A percentile compares a stretch with the other conserved stretches of the same genome.
Evolutionary conservation across 345 rosid species (phyloP).

Genomic region (Pugionium cornutum): DNA sequence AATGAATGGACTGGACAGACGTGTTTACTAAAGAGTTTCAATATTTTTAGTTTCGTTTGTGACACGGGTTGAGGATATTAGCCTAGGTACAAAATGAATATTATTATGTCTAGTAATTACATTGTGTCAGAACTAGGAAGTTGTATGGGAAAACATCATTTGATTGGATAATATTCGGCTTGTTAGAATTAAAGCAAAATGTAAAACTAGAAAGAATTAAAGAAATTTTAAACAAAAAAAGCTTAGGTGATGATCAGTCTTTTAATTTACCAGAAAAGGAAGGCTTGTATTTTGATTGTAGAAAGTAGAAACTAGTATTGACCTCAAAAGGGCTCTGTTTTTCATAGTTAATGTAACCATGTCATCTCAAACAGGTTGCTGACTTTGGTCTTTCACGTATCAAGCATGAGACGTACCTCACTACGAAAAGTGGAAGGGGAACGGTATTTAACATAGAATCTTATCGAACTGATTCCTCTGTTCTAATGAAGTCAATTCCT

Average conservation of each 20-base stretch:
- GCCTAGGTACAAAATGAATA: conserved; percentile 9
- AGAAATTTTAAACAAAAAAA: conserved; percentile 1
- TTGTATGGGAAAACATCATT: conserved; percentile 6
- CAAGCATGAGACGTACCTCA: conserved; percentile 80
- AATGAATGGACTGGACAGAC: conserved; percentile 5
- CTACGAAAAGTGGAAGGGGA: conserved; percentile 87
- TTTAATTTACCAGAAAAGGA: conserved; percentile 4
- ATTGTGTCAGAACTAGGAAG: conserved; percentile 12
- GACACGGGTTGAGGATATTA: neutral
- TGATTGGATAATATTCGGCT: conserved; percentile 15
- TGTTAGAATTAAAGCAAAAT: neutral
- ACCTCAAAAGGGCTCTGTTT: neutral
- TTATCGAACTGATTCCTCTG: conserved; percentile 5
- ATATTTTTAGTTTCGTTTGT: conserved; percentile 12
- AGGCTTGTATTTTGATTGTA: conserved; percentile 11
- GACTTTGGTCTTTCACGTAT: conserved; percentile 98
- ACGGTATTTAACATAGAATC: conserved; percentile 54
- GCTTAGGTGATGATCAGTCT: neutral
- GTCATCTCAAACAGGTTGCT: conserved; percentile 62
- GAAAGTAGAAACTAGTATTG: conserved; percentile 14
- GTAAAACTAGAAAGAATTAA: conserved; percentile 1
- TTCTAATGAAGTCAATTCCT: conserved; percentile 22
- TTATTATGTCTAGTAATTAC: neutral
- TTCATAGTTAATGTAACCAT: conserved; percentile 16
- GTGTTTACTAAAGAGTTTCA: neutral